Evolutionary conservation across 2,329 filamentous ascomycete genomes (phyloP), one percentile per base, ranked within the genome.

Genomic region (Diaporthe helianthi): DNA sequence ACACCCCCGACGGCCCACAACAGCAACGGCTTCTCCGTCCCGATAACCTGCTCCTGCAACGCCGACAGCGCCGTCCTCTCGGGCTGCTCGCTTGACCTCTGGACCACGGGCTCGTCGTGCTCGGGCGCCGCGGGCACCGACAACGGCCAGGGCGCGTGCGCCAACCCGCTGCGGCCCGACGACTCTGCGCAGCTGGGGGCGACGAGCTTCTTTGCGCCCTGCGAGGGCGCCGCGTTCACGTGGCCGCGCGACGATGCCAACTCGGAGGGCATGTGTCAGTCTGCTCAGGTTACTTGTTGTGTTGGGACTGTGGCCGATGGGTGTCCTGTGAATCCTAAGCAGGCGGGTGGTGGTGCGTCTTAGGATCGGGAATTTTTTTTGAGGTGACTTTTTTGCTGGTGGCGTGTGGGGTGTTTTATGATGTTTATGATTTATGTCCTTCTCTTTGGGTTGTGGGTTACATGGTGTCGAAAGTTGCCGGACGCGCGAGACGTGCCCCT

Each of bases 1-100:
- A 19, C 41, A 19, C 17, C 6, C 5, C 13, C 17, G 13, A n/a
- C n/a, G n/a, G n/a, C n/a, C 33, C 31, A 38, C 5, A 38, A 54
- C 33, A 70, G 69, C 61, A 71, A 69, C 33, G 69, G 69, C 53
- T 71, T 54, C 54, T 69, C 69, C 38, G 67, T 71, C 41, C 60
- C 67, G 47, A 69, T 71, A 29, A 71, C 54, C 46, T 71, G 69
- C 69, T 51, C 61, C 54, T 71, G 69, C 67, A 69, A 69, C 54
- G 17, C 19, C 26, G 53, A 63, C 47, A 55, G 58, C 22, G 26
- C 47, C 22, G 65, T 66, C 24, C 69, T 71, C 5, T 69, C 67
- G 19, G 69, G 69, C 31, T 71, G 69, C 67, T 69, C 49, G 36
- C 58, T 63, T 33, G 67, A 69, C 41, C 67, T 71, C 41, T 71